These are phyloP conservation scores for Botrytis squamosa DNA, from an alignment of 2,329 filamentous ascomycete genomes.

Conservation along the genomic window DNA sequence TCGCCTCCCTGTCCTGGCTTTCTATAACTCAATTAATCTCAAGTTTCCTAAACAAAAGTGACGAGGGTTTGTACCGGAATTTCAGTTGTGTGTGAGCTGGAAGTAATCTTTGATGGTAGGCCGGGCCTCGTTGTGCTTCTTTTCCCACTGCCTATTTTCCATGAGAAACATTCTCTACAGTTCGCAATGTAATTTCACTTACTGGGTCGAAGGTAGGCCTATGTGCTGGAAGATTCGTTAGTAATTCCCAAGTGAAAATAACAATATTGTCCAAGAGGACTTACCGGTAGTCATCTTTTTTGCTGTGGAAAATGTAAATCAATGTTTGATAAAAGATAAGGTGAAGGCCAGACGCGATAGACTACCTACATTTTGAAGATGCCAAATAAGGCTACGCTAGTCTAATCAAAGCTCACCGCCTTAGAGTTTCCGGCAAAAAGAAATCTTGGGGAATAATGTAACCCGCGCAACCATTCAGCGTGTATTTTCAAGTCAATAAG, in stretches of 20 bases:
- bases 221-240: constrained; percentile 51
- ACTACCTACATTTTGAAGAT: background rate
- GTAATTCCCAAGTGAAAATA: constrained; percentile 9
- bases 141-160: constrained; percentile 77
- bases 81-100: constrained; percentile 94
- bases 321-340: constrained; percentile 14
- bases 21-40: constrained; percentile 43
- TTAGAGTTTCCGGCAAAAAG: constrained; percentile 4
- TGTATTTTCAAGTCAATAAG: constrained; percentile 10
- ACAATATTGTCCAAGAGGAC: background rate
- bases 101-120: constrained; percentile 93
- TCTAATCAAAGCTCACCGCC: constrained; percentile 4
- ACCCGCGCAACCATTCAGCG: background rate
- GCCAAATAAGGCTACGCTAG: constrained; percentile 12
- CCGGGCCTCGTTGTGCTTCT: constrained; percentile 87
- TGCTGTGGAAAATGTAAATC: constrained; percentile 5
- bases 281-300: constrained; percentile 52
- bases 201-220: constrained; percentile 97
- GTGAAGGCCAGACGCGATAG: constrained; percentile 5
- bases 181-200: constrained; percentile 38
- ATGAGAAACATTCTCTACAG: constrained; percentile 22
- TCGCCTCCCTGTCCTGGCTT: constrained; percentile 88
- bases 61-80: constrained; percentile 56
- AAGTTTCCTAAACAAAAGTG: background rate
- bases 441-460: constrained; percentile 14